Percentiles rank a stretch among this genome's conserved stretches.
Evolutionary conservation across 768 basidiomycete species (phyloP).

Genomic region (Vishniacozyma victoriae): DNA sequence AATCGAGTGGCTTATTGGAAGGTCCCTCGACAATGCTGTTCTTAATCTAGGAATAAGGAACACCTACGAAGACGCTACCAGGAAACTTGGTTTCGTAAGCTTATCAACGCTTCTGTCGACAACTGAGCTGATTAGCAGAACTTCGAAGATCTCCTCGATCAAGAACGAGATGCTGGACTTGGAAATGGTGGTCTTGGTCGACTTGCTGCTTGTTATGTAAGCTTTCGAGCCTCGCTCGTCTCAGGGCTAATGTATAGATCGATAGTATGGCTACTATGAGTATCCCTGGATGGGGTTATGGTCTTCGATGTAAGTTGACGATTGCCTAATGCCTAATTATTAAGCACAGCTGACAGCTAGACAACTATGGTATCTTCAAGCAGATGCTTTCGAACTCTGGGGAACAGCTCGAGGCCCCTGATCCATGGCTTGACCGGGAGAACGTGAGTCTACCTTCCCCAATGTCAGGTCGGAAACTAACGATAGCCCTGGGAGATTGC

Average conservation of each 20-base stretch:
- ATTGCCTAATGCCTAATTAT: not conserved
- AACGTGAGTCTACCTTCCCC: slow-evolving; percentile 21
- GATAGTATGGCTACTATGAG: slow-evolving; percentile 87
- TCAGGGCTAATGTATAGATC: slow-evolving; percentile 20
- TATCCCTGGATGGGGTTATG: slow-evolving; percentile 93
- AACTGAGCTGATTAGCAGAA: slow-evolving; percentile 43
- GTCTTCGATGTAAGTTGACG: slow-evolving; percentile 59
- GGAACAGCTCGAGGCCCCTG: slow-evolving; percentile 49
- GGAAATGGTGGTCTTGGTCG: slow-evolving; percentile 95
- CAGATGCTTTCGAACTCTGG: slow-evolving; percentile 62
- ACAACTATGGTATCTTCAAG: slow-evolving; percentile 93
- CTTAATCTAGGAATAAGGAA: slow-evolving; percentile 83
- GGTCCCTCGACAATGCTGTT: slow-evolving; percentile 59
- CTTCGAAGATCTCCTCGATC: slow-evolving; percentile 76
- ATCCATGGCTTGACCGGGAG: slow-evolving; percentile 51
- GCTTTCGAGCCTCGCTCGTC: slow-evolving; percentile 3
- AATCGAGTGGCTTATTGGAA: slow-evolving; percentile 63
- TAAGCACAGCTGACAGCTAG: not conserved
- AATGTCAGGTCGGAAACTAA: not conserved
- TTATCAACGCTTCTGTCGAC: not conserved
- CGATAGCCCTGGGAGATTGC: slow-evolving; percentile 20
- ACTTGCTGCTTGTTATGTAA: slow-evolving; percentile 90
- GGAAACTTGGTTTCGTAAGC: slow-evolving; percentile 70
- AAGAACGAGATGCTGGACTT: slow-evolving; percentile 88
- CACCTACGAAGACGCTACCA: slow-evolving; percentile 61